Evolutionary conservation across 805 yeast species (phyloP).

Genomic region (Osmozyma mogii): DNA sequence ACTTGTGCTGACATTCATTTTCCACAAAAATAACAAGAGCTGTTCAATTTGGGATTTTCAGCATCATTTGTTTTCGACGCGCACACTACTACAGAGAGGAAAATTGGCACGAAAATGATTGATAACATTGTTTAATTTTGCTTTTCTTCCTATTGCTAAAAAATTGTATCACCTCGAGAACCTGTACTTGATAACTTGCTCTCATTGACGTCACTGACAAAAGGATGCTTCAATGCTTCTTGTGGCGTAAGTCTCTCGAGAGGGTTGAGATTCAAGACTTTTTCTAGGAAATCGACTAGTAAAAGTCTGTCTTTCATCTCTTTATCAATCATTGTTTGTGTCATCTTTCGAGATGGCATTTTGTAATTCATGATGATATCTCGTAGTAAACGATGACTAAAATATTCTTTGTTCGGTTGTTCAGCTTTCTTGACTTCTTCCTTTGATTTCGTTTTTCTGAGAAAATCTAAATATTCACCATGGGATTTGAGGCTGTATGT

Average conservation of each 20-base stretch:
- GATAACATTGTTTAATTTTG: too few relatives aligned
- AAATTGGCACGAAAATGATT: too few relatives aligned
- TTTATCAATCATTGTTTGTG: conserved; percentile 46
- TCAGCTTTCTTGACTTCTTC: conserved; percentile 39
- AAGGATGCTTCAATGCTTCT: conserved; percentile 89
- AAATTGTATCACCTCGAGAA: too few relatives aligned
- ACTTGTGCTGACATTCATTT: conserved; percentile 86
- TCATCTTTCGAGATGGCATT: conserved; percentile 52
- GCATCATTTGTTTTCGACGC: too few relatives aligned
- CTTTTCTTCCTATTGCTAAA: too few relatives aligned
- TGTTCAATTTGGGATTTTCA: too few relatives aligned
- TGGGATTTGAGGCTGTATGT: conserved; percentile 24
- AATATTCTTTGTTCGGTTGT: conserved; percentile 79
- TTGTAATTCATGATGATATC: conserved; percentile 77
- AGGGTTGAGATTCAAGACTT: conserved; percentile 78
- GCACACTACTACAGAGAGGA: too few relatives aligned
- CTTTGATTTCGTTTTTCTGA: conserved; percentile 19
- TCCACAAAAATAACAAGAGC: too few relatives aligned
- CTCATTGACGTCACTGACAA: conserved; percentile 45
- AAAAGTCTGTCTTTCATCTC: conserved; percentile 68
- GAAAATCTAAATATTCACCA: conserved; percentile 29
- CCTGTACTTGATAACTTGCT: too few relatives aligned
- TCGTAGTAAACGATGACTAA: conserved; percentile 51
- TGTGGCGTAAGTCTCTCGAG: conserved; percentile 95
- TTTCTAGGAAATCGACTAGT: conserved; percentile 69